A percentile compares a stretch with the other conserved stretches of the same genome.
phyloP scores from a whole-genome alignment of 257 asterid species.

The Schizonepeta tenuifolia region DNA sequence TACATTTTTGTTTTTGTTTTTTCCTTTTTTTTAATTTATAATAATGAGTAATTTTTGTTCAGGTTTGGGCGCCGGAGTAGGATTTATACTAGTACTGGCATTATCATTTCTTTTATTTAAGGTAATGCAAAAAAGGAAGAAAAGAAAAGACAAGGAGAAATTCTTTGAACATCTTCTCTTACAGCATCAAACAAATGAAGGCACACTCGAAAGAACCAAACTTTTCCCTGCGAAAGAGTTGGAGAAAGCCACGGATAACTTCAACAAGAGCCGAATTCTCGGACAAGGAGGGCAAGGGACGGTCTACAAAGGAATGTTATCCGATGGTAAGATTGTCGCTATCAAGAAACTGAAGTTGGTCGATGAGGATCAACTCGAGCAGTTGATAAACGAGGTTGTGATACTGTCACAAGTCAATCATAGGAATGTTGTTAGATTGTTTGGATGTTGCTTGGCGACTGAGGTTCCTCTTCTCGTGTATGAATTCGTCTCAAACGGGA shows the following conservation, averaged over 20 bases:
- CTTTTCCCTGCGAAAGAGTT: constrained; percentile 30
- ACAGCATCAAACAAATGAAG: constrained; percentile 33
- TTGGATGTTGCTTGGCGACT: constrained; percentile 37
- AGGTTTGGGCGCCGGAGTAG: constrained; percentile 33
- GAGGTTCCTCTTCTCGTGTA: constrained; percentile 35
- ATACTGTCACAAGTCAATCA: constrained; percentile 37
- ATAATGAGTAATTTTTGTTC: not conserved
- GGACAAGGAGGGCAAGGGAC: constrained; percentile 42
- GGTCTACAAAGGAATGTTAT: constrained; percentile 40
- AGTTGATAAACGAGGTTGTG: constrained; percentile 38
- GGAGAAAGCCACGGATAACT: constrained; percentile 38
- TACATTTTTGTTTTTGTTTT: not conserved
- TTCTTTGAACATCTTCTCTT: constrained; percentile 25
- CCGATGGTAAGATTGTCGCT: constrained; percentile 34
- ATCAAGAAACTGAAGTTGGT: constrained; percentile 35
- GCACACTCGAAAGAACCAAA: constrained; percentile 27
- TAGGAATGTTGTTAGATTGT: constrained; percentile 32
- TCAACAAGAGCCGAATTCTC: constrained; percentile 31
- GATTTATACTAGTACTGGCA: constrained; percentile 14
- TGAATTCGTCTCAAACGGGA: constrained; percentile 30
- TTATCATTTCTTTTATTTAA: not conserved
- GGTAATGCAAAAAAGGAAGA: constrained; percentile 15
- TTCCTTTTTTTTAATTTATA: not conserved
- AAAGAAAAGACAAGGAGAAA: constrained; percentile 16
- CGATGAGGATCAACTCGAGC: constrained; percentile 30